These are phyloP conservation scores for Mrakia gelida DNA, from an alignment of 768 basidiomycete genomes.

Conservation along the genomic window DNA sequence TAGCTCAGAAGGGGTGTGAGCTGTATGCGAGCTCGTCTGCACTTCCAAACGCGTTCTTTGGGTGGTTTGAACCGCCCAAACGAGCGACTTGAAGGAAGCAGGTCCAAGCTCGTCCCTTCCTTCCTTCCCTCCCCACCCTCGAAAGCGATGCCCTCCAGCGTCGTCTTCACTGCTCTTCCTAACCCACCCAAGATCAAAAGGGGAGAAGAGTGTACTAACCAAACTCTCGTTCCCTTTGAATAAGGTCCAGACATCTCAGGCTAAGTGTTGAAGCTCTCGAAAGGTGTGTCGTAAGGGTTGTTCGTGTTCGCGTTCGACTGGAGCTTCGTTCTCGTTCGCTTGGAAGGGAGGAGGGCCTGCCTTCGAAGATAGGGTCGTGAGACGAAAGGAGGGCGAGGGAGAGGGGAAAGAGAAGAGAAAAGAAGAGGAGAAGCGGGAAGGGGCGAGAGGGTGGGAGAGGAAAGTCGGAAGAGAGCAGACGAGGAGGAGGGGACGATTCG, in stretches of 20 bases:
- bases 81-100: background rate
- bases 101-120: background rate
- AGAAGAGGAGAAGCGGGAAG: background rate
- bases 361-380: background rate
- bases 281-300: background rate
- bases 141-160: background rate
- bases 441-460: background rate
- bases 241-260: conserved; percentile 12
- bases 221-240: conserved; percentile 30
- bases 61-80: background rate
- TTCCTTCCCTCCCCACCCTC: background rate
- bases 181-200: background rate
- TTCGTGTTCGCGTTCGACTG: background rate
- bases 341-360: conserved; percentile 11
- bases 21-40: background rate
- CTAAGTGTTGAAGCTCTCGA: background rate
- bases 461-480: background rate
- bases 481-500: background rate
- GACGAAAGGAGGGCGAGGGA: background rate
- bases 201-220: background rate
- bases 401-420: background rate
- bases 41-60: background rate
- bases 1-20: background rate
- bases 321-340: background rate
- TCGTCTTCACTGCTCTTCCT: background rate